A percentile compares a stretch with the other conserved stretches of the same genome.
Conservation (phyloP, 2,329 filamentous ascomycete genomes). For the Penicillium sp. region DNA sequence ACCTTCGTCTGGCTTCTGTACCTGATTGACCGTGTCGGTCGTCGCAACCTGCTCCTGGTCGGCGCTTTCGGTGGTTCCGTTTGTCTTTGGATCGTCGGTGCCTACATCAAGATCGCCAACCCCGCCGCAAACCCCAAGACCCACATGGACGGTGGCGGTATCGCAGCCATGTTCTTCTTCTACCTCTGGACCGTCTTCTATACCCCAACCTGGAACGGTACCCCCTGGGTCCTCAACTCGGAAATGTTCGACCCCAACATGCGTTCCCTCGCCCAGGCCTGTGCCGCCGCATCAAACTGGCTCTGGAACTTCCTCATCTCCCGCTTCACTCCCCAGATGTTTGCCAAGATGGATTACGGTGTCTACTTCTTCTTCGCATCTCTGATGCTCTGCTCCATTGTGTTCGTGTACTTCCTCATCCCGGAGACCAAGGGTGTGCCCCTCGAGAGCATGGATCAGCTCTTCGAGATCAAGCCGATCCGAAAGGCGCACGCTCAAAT, state of each 20-base stretch:
- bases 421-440: conserved; percentile 68
- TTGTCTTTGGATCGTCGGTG: conserved; percentile 41
- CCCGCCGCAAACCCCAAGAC: conserved; percentile 24
- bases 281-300: conserved; percentile 51
- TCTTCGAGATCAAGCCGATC: conserved; percentile 53
- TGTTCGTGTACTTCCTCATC: conserved; percentile 64
- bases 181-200: conserved; percentile 76
- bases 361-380: conserved; percentile 70
- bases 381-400: conserved; percentile 58
- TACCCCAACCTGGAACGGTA: conserved; percentile 72
- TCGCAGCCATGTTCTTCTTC: conserved; percentile 63
- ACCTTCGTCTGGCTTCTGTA: conserved; percentile 70
- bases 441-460: conserved; percentile 64
- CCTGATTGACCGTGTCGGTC: conserved; percentile 66
- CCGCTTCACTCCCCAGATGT: conserved; percentile 46
- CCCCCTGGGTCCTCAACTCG: conserved; percentile 74
- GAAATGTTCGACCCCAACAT: conserved; percentile 74
- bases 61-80: conserved; percentile 63
- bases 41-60: conserved; percentile 64
- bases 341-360: conserved; percentile 53
- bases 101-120: conserved; percentile 38
- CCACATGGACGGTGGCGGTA: conserved; percentile 33
- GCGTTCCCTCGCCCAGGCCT: conserved; percentile 70
- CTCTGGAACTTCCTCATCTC: conserved; percentile 42
- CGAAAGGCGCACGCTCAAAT: conserved; percentile 38